Percentiles rank a stretch among this genome's conserved stretches.
These are phyloP conservation scores for Cymbidium sinense DNA, from an alignment of 106 monocot genomes.

Conservation along the genomic window DNA sequence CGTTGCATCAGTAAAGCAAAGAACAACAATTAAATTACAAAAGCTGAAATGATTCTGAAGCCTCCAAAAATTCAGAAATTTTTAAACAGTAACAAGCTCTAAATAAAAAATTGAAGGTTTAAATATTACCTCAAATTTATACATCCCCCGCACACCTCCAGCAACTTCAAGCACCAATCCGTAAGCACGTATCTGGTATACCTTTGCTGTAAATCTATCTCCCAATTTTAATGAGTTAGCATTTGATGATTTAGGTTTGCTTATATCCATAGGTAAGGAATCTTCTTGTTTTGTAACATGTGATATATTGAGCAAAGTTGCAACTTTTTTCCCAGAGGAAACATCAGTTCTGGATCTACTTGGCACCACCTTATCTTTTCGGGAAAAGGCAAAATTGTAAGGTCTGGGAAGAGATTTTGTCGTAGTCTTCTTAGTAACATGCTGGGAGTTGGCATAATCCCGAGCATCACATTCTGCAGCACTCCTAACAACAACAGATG, in stretches of 20 bases:
- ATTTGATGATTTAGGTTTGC: neutral
- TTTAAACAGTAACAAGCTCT: too few species aligned
- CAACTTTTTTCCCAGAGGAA: constrained; percentile 9
- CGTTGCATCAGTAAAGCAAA: too few species aligned
- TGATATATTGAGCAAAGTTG: neutral
- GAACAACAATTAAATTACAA: too few species aligned
- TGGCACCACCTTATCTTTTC: constrained; percentile 10
- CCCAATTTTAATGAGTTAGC: constrained; percentile 46
- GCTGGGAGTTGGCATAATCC: constrained; percentile 16
- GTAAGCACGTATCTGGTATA: constrained; percentile 61
- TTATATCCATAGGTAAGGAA: neutral
- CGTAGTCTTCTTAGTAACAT: constrained; percentile 4
- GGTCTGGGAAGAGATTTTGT: constrained; percentile 53
- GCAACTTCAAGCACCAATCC: constrained; percentile 84
- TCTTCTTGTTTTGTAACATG: neutral
- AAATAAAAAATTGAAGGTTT: neutral
- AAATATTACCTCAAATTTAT: constrained; percentile 74
- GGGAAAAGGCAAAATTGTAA: constrained; percentile 3
- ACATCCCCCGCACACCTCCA: constrained; percentile 81
- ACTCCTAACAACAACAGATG: constrained; percentile 69
- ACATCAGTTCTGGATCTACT: neutral
- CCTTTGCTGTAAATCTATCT: constrained; percentile 55
- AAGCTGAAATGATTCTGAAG: too few species aligned
- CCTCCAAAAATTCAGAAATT: too few species aligned
- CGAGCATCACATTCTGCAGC: constrained; percentile 60